Base-by-base conservation (phyloP, 768 basidiomycete genomes). In the Melanogaster broomeanus region DNA sequence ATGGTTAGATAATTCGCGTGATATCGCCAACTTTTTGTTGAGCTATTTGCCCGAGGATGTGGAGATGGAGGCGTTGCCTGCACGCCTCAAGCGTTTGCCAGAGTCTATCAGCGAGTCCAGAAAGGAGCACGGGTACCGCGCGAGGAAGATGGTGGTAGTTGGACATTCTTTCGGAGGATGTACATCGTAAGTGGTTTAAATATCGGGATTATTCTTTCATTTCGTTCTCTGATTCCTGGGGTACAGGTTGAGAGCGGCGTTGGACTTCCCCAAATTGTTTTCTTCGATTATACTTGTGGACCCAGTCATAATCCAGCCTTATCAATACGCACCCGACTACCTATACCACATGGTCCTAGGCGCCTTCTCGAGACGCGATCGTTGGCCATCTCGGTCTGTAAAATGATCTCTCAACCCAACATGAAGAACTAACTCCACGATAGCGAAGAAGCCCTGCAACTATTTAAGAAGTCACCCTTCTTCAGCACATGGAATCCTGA, bases 161-260 rank as follows among this genome's bases (percentile, higher is more conserved):
- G 93, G 92, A 0, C 94, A 97, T 63, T 94, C 92, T 0, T 84
- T 90, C 46, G 90, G 94, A 18, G 93, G 89, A 2, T 85, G 84
- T 61, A 82, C 84, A 2, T 77, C 82, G 85, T 91, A 62, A 61
- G 89, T 75, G 48, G 7, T 50, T 45, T 22, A 4, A 28, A 19
- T 19, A 1, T 6, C n/a, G 3, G 1, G 25, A 10, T 24, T 22
- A 16, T 19, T n/a, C n/a, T 19, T 6, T n/a, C n/a, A n/a, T n/a
- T n/a, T n/a, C n/a, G 28, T 27, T 31, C 19, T 33, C 34, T 52
- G 18, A 57, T 53, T 19, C 39, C 27, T 45, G 9, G 15, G 31
- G 19, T 22, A 11, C 56, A 90, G 87, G 15, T 65, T 80, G n/a
- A 78, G 84, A 33, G 89, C 84, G 1, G 87, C 89, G 3, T 58